Conservation (phyloP, 208 protist genomes). For the Acanthamoeba lenticulata region DNA sequence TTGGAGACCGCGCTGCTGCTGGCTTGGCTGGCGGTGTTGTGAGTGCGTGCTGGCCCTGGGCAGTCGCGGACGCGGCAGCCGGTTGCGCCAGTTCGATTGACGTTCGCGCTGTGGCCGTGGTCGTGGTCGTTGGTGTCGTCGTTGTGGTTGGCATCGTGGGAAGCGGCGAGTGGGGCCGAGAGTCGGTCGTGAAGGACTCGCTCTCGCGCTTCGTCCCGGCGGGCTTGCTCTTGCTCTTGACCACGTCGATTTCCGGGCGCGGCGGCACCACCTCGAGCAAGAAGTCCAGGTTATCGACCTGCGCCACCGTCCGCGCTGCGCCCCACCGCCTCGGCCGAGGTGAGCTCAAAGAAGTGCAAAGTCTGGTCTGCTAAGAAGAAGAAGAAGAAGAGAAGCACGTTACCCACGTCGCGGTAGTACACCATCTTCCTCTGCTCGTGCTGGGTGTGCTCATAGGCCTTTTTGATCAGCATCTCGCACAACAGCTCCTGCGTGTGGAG, state of each 20-base stretch:
- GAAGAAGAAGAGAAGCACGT: background rate
- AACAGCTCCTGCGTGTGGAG: constrained; percentile 8
- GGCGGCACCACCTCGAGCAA: constrained; percentile 40
- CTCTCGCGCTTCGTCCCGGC: background rate
- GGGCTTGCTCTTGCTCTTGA: background rate
- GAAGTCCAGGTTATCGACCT: constrained; percentile 27
- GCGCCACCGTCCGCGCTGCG: background rate
- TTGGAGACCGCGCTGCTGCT: background rate
- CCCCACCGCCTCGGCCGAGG: background rate
- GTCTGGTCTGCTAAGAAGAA: background rate
- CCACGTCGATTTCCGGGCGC: background rate
- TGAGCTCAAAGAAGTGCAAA: background rate
- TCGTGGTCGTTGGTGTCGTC: background rate
- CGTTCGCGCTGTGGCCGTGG: background rate
- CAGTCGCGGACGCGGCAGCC: no score
- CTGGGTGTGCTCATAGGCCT: constrained; percentile 36
- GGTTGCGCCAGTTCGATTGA: background rate
- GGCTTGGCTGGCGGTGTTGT: background rate
- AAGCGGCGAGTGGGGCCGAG: background rate
- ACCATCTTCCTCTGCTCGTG: constrained; percentile 21
- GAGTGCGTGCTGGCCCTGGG: no score
- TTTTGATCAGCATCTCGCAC: background rate
- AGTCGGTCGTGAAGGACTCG: background rate
- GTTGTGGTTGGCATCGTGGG: background rate
- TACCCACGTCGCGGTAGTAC: constrained; percentile 41